Percentiles rank a stretch among this genome's conserved stretches.
phyloP scores from a whole-genome alignment of 2,329 filamentous ascomycete genomes.

The Colletotrichum euphorbiae region DNA sequence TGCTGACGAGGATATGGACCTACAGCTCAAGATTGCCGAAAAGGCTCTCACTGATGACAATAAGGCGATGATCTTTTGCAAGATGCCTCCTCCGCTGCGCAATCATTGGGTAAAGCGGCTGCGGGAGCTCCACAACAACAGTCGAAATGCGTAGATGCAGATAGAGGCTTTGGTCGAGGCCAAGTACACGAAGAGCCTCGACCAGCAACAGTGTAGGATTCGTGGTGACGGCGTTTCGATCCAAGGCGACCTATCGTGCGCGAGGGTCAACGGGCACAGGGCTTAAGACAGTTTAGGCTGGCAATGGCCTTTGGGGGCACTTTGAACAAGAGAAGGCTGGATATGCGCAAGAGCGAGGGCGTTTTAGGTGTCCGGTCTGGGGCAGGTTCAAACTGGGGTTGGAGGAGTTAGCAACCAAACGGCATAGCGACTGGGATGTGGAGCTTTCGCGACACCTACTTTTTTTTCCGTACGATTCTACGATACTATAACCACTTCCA shows the following conservation, averaged over 20 bases:
- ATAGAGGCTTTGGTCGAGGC: not conserved
- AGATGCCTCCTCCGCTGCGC: slow-evolving; percentile 65
- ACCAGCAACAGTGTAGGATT: slow-evolving; percentile 13
- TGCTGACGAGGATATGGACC: slow-evolving; percentile 65
- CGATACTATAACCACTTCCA: slow-evolving; percentile 23
- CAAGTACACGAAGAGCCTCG: slow-evolving; percentile 15
- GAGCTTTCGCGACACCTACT: slow-evolving; percentile 39
- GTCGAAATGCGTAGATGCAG: slow-evolving; percentile 40
- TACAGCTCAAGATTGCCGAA: slow-evolving; percentile 70
- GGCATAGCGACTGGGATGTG: slow-evolving; percentile 39
- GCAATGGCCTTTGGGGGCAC: slow-evolving; percentile 23
- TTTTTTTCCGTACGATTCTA: slow-evolving; percentile 35
- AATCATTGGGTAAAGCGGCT: slow-evolving; percentile 68
- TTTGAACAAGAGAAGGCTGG: slow-evolving; percentile 32
- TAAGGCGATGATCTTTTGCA: slow-evolving; percentile 72
- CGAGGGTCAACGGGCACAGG: slow-evolving; percentile 16
- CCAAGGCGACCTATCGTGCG: slow-evolving; percentile 13
- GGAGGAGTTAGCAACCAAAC: slow-evolving; percentile 40
- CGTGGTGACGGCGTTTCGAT: slow-evolving; percentile 25
- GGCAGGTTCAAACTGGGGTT: slow-evolving; percentile 25
- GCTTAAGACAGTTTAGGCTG: slow-evolving; percentile 19
- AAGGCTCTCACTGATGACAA: slow-evolving; percentile 68
- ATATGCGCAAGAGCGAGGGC: slow-evolving; percentile 33
- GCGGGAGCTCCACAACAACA: slow-evolving; percentile 57
- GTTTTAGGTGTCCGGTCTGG: slow-evolving; percentile 37